These are phyloP conservation scores for Allium fistulosum DNA, from an alignment of 106 monocot genomes.

Conservation along the genomic window DNA sequence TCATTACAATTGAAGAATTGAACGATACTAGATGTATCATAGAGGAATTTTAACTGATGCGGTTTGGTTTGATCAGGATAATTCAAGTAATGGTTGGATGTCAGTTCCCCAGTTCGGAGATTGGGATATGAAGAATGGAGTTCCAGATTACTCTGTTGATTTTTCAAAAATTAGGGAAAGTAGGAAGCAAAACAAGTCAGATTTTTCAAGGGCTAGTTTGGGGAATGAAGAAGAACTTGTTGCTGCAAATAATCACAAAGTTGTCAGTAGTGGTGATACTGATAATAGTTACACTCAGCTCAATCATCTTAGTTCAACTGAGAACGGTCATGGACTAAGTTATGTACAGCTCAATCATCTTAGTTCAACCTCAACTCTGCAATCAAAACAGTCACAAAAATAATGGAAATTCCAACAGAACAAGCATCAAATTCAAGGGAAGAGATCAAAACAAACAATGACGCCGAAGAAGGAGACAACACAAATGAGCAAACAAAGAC, in stretches of 20 bases:
- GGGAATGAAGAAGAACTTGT: slow-evolving; percentile 69
- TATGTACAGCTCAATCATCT: no score
- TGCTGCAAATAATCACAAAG: background rate
- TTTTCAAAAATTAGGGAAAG: slow-evolving; percentile 87
- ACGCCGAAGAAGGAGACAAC: no score
- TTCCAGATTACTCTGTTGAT: slow-evolving; percentile 84
- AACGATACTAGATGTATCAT: no score
- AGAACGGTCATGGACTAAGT: no score
- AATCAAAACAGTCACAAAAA: no score
- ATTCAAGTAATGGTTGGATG: slow-evolving; percentile 29
- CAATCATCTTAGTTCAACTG: background rate
- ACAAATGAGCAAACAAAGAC: no score
- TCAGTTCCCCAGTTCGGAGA: slow-evolving; percentile 89
- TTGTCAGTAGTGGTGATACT: background rate
- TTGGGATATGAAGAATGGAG: slow-evolving; percentile 75
- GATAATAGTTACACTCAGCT: background rate
- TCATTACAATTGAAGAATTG: no score
- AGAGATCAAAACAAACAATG: no score
- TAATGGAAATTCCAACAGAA: no score
- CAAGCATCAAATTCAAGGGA: no score
- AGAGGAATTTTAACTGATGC: no score
- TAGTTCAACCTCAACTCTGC: no score
- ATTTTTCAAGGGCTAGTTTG: slow-evolving; percentile 48
- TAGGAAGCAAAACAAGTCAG: slow-evolving; percentile 67
- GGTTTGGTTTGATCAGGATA: background rate